Evolutionary conservation across 2,329 filamentous ascomycete genomes (phyloP), one percentile per base, ranked within the genome.

Genomic region (Aspergillus alliaceus): DNA sequence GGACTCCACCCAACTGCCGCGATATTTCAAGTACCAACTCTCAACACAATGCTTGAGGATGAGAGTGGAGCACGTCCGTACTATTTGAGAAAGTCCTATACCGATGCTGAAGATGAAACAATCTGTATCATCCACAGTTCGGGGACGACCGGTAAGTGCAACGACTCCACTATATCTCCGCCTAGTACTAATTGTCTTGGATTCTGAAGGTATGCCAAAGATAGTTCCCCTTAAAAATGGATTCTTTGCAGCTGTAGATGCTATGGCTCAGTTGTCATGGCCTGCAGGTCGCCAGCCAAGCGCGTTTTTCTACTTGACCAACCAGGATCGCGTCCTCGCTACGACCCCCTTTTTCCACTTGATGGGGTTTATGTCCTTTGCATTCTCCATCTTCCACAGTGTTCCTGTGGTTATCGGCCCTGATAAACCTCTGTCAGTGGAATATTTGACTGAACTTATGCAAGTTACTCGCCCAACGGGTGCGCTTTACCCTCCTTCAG

Each of bases 51-150:
- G 4, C 24, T 58, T 4, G 24, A 37, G 15, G 4, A 14, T 12
- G 25, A 18, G 6, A 27, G 14, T 11, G 31, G 18, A 7, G 20
- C n/a, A 6, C 15, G 29, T 11, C 47, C 42, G 2, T 48, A 57
- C 60, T 59, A 61, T 1, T 65, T 53, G 20, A 49, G 34, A 2
- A 67, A 62, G 46, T 54, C 63, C 2, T 66, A 56, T 29, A 50
- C 64, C 7, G 62, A 69, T 14, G 61, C 54, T 0, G 64, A 68
- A 39, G 52, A 71, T 20, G 58, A 68, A 6, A 53, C 63, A 7
- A 61, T 64, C 39, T 24, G 24, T 15, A 42, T 42, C 39, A 42
- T 42, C 22, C 39, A 42, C 9, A 42, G 39, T 42, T 39, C 39
- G 1, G 39, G 39, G 6, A 42, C 39, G 6, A 42, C 39, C 2